Base-by-base conservation (phyloP, 2,329 filamentous ascomycete genomes). In the Leptodontidium sp. region DNA sequence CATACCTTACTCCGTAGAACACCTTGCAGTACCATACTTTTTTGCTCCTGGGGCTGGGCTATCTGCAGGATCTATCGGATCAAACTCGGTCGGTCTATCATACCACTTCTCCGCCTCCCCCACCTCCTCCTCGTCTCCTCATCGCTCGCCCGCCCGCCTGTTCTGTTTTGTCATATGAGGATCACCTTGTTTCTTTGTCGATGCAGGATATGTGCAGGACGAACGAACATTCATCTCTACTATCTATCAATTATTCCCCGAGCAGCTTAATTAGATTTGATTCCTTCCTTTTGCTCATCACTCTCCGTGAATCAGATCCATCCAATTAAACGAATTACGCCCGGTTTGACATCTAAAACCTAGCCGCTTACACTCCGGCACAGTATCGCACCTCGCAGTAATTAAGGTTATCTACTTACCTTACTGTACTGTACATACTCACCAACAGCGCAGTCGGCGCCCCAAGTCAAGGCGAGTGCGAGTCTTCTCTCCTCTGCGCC, bases 21-120 rank as follows among this genome's bases (percentile, higher is more conserved):
- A 6, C 29, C 29, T 32, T 32, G 6, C 29, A 3, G 3, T 32
- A 32, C 29, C 29, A 32, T 32, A 6, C 29, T 32, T 32, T 32
- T 32, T 32, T 32, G 29, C 29, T 32, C 6, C 6, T 32, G 4
- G 6, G 29, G 29, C 6, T 32, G 29, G 29, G 29, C 29, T 32
- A 6, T 32, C 29, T 32, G 29, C 29, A 21, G 21, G 21, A 21
- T 32, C 29, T 32, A 32, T 32, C 29, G 29, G 29, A 32, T 32
- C 29, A 6, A 32, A 32, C 29, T 32, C 29, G 29, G 29, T 32
- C 29, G 29, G 26, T 15, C 26, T 32, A 26, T 52, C 21, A 38
- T 15, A 58, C 55, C 15, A 43, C 55, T 58, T 58, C 55, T 40
- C 32, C 55, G 55, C 55, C 55, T 58, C 15, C 26, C 7, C 29